These are phyloP conservation scores for Russula earlei DNA, from an alignment of 768 basidiomycete genomes.

Conservation along the genomic window DNA sequence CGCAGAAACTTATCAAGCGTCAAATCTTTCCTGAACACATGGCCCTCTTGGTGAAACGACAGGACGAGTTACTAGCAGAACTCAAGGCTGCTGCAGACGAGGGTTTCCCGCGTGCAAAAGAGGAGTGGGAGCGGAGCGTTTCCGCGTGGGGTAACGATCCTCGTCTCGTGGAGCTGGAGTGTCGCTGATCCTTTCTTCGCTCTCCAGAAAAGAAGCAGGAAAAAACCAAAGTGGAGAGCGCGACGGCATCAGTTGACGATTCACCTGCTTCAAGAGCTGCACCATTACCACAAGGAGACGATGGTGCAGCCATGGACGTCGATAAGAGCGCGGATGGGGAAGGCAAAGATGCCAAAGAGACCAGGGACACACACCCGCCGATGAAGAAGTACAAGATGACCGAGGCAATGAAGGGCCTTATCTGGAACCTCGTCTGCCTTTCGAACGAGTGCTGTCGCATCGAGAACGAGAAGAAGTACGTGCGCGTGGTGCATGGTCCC, in stretches of 20 bases:
- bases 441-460: slow-evolving; percentile 75
- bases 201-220: slow-evolving; percentile 38
- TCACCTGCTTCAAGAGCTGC: slow-evolving; percentile 25
- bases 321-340: slow-evolving; percentile 27
- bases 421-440: slow-evolving; percentile 73
- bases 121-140: slow-evolving; percentile 69
- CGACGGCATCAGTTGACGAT: slow-evolving; percentile 21
- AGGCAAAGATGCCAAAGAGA: slow-evolving; percentile 27
- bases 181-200: neutral
- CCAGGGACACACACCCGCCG: slow-evolving; percentile 47
- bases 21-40: slow-evolving; percentile 74
- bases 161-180: too few relatives aligned
- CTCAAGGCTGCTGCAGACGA: slow-evolving; percentile 52
- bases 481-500: neutral
- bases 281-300: slow-evolving; percentile 20
- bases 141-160: slow-evolving; percentile 50
- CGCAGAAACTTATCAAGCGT: slow-evolving; percentile 85
- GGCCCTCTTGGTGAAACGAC: slow-evolving; percentile 52
- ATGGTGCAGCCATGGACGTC: slow-evolving; percentile 18
- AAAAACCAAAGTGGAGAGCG: slow-evolving; percentile 27
- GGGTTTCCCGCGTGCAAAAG: slow-evolving; percentile 58
- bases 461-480: slow-evolving; percentile 58
- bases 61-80: slow-evolving; percentile 57
- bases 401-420: slow-evolving; percentile 66
- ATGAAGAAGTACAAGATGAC: slow-evolving; percentile 70